Evolutionary conservation across 306 rosid species (phyloP), one percentile per base, ranked within the genome.

Genomic region (Fagus sylvatica): DNA sequence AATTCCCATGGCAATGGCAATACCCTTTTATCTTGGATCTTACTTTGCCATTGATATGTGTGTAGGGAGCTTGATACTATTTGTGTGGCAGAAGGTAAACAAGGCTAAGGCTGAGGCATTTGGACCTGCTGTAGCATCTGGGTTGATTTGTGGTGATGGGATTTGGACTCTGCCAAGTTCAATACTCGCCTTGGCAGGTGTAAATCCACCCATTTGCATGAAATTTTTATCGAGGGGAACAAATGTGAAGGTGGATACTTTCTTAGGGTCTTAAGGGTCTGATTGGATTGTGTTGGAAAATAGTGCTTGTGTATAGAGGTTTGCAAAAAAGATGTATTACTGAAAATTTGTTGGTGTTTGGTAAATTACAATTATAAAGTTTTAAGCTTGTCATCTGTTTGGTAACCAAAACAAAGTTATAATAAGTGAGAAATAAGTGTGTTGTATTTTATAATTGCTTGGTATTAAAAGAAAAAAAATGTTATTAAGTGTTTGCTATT

Each of bases 91-190:
- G 76, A 78, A 69, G 74, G 2, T 74, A 59, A 75, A 87, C 77
- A 87, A n/a, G 82, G 71, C 57, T 5, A 57, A 78, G 42, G 90
- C 90, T 36, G 86, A 87, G 7, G 78, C 80, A 7, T 84, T 81
- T 69, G 84, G 68, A 69, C 42, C 88, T 13, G 86, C 90, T 4
- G 88, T 87, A 46, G 90, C 90, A 48, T 84, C 88, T 36, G 90
- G 90, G 61, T 79, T 87, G 86, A 87, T 87, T 15, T 87, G 90
- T 81, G 90, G 90, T 2, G 90, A 87, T 12, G 90, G 90, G 22
- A 84, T 87, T 3, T 87, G 90, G 90, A n/a, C 88, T 69, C 86
- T 87, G 53, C 90, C 90, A 7, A 81, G 82, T 68, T 84, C 90
- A 8, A 76, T 87, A 54, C 73, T 87, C 49, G 88, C 90, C 19